Conservation (phyloP, 2,329 filamentous ascomycete species). For the Nannizziopsis barbatae region DNA sequence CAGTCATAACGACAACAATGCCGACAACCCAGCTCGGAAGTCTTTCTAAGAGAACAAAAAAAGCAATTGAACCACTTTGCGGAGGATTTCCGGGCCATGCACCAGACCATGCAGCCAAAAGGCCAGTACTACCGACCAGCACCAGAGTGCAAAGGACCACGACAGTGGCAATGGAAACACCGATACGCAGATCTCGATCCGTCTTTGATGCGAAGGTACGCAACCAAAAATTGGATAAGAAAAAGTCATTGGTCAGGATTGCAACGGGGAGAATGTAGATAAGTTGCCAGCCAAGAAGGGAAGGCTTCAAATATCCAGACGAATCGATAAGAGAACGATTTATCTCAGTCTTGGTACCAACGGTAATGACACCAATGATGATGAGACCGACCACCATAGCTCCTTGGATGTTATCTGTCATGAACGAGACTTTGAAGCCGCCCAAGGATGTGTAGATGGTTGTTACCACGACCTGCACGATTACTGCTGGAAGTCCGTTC, state of each 20-base stretch:
- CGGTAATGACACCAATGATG: constrained; percentile 63
- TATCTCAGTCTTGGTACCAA: constrained; percentile 64
- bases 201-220: constrained; percentile 68
- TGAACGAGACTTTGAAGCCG: constrained; percentile 72
- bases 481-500: constrained; percentile 61
- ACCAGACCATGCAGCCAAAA: constrained; percentile 69
- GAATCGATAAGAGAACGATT: constrained; percentile 55
- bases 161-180: constrained; percentile 56
- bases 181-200: constrained; percentile 66
- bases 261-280: constrained; percentile 75
- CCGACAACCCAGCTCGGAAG: constrained; percentile 73
- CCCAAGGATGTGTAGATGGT: constrained; percentile 76
- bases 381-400: constrained; percentile 65
- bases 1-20: constrained; percentile 68
- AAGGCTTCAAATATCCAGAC: constrained; percentile 58
- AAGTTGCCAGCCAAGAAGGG: constrained; percentile 69
- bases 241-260: constrained; percentile 75
- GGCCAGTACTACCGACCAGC: constrained; percentile 59
- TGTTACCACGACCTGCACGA: constrained; percentile 65
- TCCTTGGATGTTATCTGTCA: constrained; percentile 74
- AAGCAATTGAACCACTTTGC: constrained; percentile 55
- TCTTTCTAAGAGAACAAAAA: constrained; percentile 62
- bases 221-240: constrained; percentile 74
- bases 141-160: constrained; percentile 58
- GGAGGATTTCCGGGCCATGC: constrained; percentile 54